Percentiles rank a stretch among this genome's conserved stretches.
These are phyloP conservation scores for Nemania bipapillata DNA, from an alignment of 2,329 filamentous ascomycete genomes.

Conservation along the genomic window DNA sequence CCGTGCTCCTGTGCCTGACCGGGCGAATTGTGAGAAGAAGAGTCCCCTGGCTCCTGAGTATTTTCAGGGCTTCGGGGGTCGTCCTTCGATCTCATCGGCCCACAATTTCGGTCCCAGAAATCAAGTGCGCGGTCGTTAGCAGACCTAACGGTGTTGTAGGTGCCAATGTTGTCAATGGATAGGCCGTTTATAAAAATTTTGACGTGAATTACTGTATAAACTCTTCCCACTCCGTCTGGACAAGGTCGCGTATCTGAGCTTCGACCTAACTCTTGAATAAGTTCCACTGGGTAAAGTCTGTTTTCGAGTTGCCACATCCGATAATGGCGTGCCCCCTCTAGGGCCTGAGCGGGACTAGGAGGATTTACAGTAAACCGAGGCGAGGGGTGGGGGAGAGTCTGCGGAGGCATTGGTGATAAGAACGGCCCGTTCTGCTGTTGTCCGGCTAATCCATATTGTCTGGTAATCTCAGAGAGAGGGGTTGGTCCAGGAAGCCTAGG, in stretches of 20 bases:
- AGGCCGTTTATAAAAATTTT: conserved; percentile 7
- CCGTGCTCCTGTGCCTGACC: neutral
- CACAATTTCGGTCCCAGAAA: conserved; percentile 32
- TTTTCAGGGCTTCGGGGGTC: neutral
- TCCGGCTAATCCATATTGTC: neutral
- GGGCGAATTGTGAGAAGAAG: neutral
- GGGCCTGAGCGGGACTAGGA: neutral
- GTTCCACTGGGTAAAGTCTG: conserved; percentile 28
- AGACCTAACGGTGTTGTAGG: conserved; percentile 24
- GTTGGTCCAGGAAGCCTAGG: conserved; percentile 9
- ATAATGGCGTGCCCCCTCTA: neutral
- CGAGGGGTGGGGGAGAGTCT: neutral
- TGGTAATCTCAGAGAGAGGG: neutral
- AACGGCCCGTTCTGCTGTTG: neutral
- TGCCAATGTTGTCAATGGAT: conserved; percentile 26
- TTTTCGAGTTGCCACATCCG: conserved; percentile 10
- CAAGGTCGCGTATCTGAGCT: neutral
- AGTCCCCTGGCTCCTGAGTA: neutral
- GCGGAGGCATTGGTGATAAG: neutral
- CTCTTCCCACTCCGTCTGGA: neutral
- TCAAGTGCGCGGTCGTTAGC: conserved; percentile 32
- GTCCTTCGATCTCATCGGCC: conserved; percentile 20
- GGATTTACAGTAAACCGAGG: neutral
- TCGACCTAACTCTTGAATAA: conserved; percentile 18
- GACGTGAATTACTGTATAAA: conserved; percentile 28